Percentiles rank a stretch among this genome's conserved stretches.
Evolutionary conservation across 2,329 filamentous ascomycete species (phyloP).

Genomic region (Eurotiales sp.): DNA sequence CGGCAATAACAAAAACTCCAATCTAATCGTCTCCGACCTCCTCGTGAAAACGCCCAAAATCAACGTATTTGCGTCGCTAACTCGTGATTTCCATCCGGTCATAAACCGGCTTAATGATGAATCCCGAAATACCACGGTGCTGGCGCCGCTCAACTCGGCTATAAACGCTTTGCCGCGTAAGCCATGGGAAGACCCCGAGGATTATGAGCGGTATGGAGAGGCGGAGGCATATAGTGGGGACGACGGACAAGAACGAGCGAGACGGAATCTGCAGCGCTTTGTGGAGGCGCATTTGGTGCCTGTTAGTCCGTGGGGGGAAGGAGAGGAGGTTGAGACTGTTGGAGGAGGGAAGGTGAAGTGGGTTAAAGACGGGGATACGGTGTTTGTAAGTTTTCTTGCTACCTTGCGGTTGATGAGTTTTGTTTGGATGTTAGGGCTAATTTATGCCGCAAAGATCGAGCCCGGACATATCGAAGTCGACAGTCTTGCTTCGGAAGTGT

Average conservation of each 20-base stretch:
- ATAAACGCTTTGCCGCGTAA: slow-evolving; percentile 76
- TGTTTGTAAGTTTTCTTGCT: slow-evolving; percentile 52
- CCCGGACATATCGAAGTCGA: slow-evolving; percentile 76
- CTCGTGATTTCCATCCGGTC: slow-evolving; percentile 69
- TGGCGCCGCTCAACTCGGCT: slow-evolving; percentile 81
- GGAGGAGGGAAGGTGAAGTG: slow-evolving; percentile 75
- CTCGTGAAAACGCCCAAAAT: slow-evolving; percentile 74
- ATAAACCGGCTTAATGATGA: slow-evolving; percentile 65
- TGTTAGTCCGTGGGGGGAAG: slow-evolving; percentile 69
- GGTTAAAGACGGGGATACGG: slow-evolving; percentile 64
- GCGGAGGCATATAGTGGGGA: slow-evolving; percentile 68
- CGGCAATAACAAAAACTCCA: slow-evolving; percentile 27
- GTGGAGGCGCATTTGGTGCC: slow-evolving; percentile 81
- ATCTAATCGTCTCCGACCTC: slow-evolving; percentile 76
- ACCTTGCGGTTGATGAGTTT: no score
- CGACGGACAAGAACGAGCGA: slow-evolving; percentile 71
- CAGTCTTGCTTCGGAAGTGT: slow-evolving; percentile 68
- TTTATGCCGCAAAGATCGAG: slow-evolving; percentile 48
- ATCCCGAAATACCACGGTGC: slow-evolving; percentile 70
- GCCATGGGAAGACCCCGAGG: slow-evolving; percentile 64
- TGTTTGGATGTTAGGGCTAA: slow-evolving; percentile 16
- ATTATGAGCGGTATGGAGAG: slow-evolving; percentile 65
- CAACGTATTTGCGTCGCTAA: slow-evolving; percentile 79
- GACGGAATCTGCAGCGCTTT: slow-evolving; percentile 71
- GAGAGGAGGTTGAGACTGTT: slow-evolving; percentile 63